Conservation (phyloP, 2,329 filamentous ascomycete species). For the Pseudomassariella vexata region DNA sequence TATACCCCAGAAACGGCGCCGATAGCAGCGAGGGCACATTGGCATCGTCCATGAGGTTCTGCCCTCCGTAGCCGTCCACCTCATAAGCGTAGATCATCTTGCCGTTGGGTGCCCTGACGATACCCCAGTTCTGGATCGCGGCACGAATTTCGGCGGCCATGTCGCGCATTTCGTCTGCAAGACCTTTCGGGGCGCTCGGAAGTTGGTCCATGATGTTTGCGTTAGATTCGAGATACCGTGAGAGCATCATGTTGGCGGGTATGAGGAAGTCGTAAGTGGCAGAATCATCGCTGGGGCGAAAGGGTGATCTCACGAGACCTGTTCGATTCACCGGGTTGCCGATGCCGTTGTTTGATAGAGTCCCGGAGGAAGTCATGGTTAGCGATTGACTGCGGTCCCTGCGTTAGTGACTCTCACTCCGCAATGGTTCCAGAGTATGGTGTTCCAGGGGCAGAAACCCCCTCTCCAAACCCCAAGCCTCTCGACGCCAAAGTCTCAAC, state of each 20-base stretch:
- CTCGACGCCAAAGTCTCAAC: no score
- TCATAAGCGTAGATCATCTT: constrained; percentile 61
- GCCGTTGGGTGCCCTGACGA: constrained; percentile 55
- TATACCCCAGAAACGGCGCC: constrained; percentile 50
- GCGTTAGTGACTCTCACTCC: no score
- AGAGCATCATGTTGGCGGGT: constrained; percentile 69
- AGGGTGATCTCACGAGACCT: constrained; percentile 70
- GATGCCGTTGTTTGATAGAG: constrained; percentile 59
- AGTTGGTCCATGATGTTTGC: constrained; percentile 26
- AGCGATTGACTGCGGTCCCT: no score
- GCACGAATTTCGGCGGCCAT: constrained; percentile 55
- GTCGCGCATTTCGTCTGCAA: constrained; percentile 40
- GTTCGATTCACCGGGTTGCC: constrained; percentile 68
- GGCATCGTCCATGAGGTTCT: constrained; percentile 55
- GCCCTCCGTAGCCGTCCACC: constrained; percentile 59
- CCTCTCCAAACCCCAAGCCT: no score
- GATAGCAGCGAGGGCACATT: constrained; percentile 54
- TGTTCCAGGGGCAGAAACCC: no score
- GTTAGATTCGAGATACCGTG: constrained; percentile 42
- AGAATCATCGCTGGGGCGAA: constrained; percentile 74
- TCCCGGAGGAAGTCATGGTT: constrained; percentile 66
- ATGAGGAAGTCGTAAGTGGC: constrained; percentile 74
- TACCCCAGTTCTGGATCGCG: constrained; percentile 51
- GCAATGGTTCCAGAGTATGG: no score
- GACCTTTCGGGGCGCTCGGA: constrained; percentile 24